A percentile compares a stretch with the other conserved stretches of the same genome.
These are phyloP conservation scores for Metarhizium anisopliae DNA, from an alignment of 2,329 filamentous ascomycete genomes.

Conservation along the genomic window DNA sequence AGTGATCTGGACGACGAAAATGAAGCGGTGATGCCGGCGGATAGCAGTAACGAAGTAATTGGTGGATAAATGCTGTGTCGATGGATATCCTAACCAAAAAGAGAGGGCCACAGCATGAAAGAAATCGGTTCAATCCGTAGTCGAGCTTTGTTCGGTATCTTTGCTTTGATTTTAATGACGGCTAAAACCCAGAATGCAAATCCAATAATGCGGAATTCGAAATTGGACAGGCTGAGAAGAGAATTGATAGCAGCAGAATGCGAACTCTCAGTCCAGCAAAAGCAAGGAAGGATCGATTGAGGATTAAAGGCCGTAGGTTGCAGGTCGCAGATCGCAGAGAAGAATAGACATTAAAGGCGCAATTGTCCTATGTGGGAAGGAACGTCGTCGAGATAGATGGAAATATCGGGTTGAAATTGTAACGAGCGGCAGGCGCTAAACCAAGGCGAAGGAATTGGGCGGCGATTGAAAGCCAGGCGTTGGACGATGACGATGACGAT, in stretches of 20 bases:
- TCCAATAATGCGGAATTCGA: not conserved
- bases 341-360: not conserved
- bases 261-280: not conserved
- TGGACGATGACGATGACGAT: not conserved
- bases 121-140: not conserved
- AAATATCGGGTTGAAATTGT: not conserved
- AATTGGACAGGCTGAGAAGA: not conserved
- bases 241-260: not conserved
- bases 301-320: not conserved
- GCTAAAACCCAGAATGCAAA: not conserved
- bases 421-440: conserved; percentile 4
- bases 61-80: conserved; percentile 18
- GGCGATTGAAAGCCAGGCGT: not conserved
- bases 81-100: conserved; percentile 24
- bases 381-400: conserved; percentile 1
- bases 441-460: not conserved
- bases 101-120: conserved; percentile 6
- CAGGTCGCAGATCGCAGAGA: not conserved
- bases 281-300: not conserved
- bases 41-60: conserved; percentile 10
- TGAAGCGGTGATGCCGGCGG: not conserved
- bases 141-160: not conserved
- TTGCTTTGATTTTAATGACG: not conserved
- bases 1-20: not conserved
- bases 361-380: not conserved